A percentile compares a stretch with the other conserved stretches of the same genome.
Conservation (phyloP, 2,329 filamentous ascomycete species). For the Colletotrichum cuscutae region DNA sequence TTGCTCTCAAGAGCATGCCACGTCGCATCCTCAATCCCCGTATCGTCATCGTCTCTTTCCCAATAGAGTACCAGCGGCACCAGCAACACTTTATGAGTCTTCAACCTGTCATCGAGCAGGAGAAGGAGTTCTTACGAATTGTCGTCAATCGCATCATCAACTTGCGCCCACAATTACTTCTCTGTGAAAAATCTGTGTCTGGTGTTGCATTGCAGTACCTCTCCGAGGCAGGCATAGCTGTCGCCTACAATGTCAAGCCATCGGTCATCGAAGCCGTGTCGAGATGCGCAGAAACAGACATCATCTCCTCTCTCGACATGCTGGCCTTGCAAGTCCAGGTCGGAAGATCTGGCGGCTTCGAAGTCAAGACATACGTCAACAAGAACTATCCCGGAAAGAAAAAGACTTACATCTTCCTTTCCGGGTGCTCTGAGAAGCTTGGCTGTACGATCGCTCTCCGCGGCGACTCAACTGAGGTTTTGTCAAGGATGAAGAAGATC, state of each 20-base stretch:
- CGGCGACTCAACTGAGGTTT: conserved; percentile 76
- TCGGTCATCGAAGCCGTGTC: conserved; percentile 96
- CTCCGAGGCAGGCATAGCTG: conserved; percentile 88
- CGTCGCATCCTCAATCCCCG: conserved; percentile 84
- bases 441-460: conserved; percentile 95
- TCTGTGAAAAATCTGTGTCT: conserved; percentile 94
- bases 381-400: conserved; percentile 77
- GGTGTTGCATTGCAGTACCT: conserved; percentile 90
- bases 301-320: conserved; percentile 96
- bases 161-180: conserved; percentile 82
- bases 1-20: conserved; percentile 96
- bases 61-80: conserved; percentile 94
- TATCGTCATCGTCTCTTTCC: conserved; percentile 92
- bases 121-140: conserved; percentile 91
- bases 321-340: conserved; percentile 81
- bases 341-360: conserved; percentile 86
- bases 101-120: conserved; percentile 95
- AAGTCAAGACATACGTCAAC: conserved; percentile 95
- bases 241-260: conserved; percentile 95
- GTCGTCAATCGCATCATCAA: conserved; percentile 92
- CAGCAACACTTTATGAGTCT: conserved; percentile 96
- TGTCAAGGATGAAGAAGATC: conserved; percentile 88
- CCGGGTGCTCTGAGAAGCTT: conserved; percentile 87
- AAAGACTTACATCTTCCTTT: conserved; percentile 96
- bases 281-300: conserved; percentile 88